Evolutionary conservation across 192 early-diverging fungal species (phyloP), one percentile per base, ranked within the genome.

Genomic region (Coemansia sp.): DNA sequence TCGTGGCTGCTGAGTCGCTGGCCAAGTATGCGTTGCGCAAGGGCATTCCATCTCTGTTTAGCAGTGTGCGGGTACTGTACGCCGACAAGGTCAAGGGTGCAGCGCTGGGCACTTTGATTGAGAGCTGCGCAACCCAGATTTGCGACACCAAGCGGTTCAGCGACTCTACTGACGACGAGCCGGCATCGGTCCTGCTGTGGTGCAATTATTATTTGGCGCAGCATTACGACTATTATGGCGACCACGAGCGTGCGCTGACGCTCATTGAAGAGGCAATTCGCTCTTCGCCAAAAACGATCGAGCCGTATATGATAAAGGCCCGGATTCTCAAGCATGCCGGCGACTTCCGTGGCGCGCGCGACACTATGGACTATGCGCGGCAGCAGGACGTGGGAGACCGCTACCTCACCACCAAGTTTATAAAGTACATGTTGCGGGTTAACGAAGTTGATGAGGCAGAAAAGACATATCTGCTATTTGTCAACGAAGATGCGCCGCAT

Each of bases 31-130:
- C 87, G 43, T 86, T 98, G 66, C 86, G 90, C 64, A 95, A 96
- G 78, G 94, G 95, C 38, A 93, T 98, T 16, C 95, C 95, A 6
- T 98, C 97, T 2, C 74, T 96, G 41, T 97, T 98, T 67, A 86
- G 87, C 48, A 89, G 85, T 67, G 68, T 95, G 62, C 92, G 91
- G 77, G 83, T 82, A 16, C 82, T 93, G 12, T 94, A 93, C 61
- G 57, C 54, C 12, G 67, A 87, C 67, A 43, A 87, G 62, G 68
- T 77, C 23, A 96, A 97, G 82, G 85, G 82, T 4, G 60, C 59
- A 2, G 82, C 87, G 11, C 82, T 98, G 45, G 87, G 91, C 49
- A 77, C 75, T 9, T 72, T 92, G n/a, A 82, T 91, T 16, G 74
- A 87, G 54, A 85, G 84, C 35, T 95, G 92, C 60, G 55, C 69